These are phyloP conservation scores for Casuarina equisetifolia DNA, from an alignment of 306 rosid genomes.

Conservation along the genomic window DNA sequence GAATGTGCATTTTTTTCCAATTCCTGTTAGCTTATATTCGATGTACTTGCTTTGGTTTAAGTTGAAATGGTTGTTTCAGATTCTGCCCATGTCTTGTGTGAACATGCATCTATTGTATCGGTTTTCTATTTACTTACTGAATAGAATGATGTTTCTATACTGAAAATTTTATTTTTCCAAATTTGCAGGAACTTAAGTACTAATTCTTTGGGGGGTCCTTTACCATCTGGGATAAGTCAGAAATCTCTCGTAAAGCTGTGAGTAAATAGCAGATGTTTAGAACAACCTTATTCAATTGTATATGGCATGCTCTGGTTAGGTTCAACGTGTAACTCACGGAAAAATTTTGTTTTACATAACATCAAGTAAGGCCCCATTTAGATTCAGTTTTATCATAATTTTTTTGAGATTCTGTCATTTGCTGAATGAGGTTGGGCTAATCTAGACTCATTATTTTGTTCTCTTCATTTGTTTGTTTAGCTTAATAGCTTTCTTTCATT, in stretches of 20 bases:
- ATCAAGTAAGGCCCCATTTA: constrained; percentile 2
- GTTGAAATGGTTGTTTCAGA: background rate
- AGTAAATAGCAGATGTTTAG: constrained; percentile 39
- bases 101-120: background rate
- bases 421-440: background rate
- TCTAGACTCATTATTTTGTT: background rate
- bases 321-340: background rate
- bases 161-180: constrained; percentile 16
- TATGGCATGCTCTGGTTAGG: constrained; percentile 16
- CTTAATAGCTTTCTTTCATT: background rate
- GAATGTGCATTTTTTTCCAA: background rate
- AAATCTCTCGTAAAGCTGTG: constrained; percentile 67
- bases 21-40: background rate
- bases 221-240: constrained; percentile 75
- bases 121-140: constrained; percentile 7
- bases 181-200: constrained; percentile 76
- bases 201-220: constrained; percentile 62
- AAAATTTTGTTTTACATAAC: constrained; percentile 5
- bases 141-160: background rate
- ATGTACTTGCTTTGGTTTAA: background rate
- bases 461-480: background rate
- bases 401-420: background rate
- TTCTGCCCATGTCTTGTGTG: background rate
- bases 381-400: constrained; percentile 15
- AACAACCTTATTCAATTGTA: constrained; percentile 2